Percentiles rank a stretch among this genome's conserved stretches.
Evolutionary conservation across 1,284 basidiomycete genomes (phyloP).

Genomic region (Fomitiporia mediterranea): DNA sequence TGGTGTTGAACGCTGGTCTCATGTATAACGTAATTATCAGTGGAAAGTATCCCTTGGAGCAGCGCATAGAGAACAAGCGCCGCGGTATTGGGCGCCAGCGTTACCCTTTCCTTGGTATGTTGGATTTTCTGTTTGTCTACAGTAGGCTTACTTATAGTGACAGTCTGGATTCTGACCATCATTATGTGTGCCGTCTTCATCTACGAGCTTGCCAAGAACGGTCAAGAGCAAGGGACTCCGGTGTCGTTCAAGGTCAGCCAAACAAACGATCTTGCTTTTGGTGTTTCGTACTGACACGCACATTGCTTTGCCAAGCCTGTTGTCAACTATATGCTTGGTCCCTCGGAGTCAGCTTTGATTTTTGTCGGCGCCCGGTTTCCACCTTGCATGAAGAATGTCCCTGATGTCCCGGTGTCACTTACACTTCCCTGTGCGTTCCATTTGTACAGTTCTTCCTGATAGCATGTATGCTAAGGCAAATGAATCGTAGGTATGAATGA

Average conservation of each 20-base stretch:
- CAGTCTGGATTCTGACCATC: slow-evolving; percentile 59
- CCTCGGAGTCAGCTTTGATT: slow-evolving; percentile 80
- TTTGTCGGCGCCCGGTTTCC: slow-evolving; percentile 91
- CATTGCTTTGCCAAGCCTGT: slow-evolving; percentile 46
- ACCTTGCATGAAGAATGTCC: slow-evolving; percentile 77
- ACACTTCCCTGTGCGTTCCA: slow-evolving; percentile 55
- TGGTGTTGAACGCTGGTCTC: neutral
- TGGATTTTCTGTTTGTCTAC: slow-evolving; percentile 22
- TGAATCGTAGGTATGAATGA: slow-evolving; percentile 63
- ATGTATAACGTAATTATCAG: neutral
- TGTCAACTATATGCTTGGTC: slow-evolving; percentile 92
- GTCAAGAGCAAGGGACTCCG: slow-evolving; percentile 68
- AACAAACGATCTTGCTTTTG: neutral
- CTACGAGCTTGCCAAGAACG: slow-evolving; percentile 75
- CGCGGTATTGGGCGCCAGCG: slow-evolving; percentile 79
- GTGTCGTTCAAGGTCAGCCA: slow-evolving; percentile 70
- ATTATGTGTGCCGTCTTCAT: slow-evolving; percentile 73
- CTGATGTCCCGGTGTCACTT: slow-evolving; percentile 54
- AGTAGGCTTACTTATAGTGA: neutral
- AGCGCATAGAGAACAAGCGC: slow-evolving; percentile 81
- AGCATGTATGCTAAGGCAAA: slow-evolving; percentile 7
- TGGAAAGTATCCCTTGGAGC: slow-evolving; percentile 67
- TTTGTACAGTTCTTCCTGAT: slow-evolving; percentile 11
- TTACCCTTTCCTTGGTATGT: slow-evolving; percentile 70
- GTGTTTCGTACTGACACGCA: slow-evolving; percentile 28